A percentile compares a stretch with the other conserved stretches of the same genome.
Evolutionary conservation across 225 moss, liverwort and hornwort genomes (phyloP).

Genomic region (Physcomitrium patens): DNA sequence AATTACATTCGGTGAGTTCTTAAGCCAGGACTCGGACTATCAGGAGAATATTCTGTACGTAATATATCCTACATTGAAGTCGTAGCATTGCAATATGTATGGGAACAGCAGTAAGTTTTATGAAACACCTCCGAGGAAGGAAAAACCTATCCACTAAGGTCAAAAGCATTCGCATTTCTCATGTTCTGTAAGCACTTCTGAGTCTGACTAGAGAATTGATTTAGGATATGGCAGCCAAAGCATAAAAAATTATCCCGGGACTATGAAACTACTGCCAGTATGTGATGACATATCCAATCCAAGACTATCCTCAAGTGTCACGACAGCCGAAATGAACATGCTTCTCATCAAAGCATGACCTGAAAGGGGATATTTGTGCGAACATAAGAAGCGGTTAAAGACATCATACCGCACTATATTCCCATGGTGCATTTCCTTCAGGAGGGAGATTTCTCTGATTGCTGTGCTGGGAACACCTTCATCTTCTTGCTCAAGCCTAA

Average conservation of each 20-base stretch:
- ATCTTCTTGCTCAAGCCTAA: slow-evolving; percentile 98
- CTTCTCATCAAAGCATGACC: slow-evolving; percentile 7
- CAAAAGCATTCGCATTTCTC: neutral
- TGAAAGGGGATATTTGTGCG: neutral
- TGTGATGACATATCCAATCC: neutral
- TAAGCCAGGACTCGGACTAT: neutral
- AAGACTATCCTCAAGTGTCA: neutral
- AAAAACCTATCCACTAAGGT: neutral
- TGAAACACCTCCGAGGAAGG: neutral
- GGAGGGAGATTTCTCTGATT: slow-evolving; percentile 91
- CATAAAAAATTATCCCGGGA: slow-evolving; percentile 1
- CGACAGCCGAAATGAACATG: neutral
- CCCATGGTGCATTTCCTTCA: slow-evolving; percentile 99
- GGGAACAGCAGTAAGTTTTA: neutral
- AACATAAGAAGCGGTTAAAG: neutral
- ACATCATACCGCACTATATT: slow-evolving; percentile 91
- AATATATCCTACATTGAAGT: neutral
- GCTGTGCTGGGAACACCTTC: slow-evolving; percentile 99
- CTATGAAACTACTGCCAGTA: neutral
- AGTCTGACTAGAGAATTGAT: neutral
- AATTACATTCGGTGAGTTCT: neutral
- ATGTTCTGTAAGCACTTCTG: neutral
- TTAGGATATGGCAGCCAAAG: neutral
- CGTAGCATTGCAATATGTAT: neutral
- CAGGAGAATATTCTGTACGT: neutral